Evolutionary conservation across 176 grass and related monocot genomes (phyloP).

Genomic region (Pontederia crassipes): DNA sequence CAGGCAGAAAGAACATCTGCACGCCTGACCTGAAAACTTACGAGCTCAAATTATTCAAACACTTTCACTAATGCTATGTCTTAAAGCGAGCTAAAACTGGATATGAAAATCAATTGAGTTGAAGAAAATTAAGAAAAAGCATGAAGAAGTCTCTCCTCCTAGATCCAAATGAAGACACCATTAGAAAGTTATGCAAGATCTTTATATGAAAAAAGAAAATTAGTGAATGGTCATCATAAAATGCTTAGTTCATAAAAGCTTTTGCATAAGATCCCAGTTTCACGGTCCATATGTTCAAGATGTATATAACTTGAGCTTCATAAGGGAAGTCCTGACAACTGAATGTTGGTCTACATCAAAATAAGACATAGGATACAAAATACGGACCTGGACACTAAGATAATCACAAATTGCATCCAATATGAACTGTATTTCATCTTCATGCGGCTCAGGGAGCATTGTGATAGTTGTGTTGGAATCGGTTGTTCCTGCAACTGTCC

Average conservation of each 20-base stretch:
- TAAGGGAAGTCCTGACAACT: neutral
- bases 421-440: conserved; percentile 99
- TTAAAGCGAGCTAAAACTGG: neutral
- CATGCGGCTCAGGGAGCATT: conserved; percentile 96
- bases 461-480: conserved; percentile 73
- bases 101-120: neutral
- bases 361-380: conserved; percentile 3
- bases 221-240: too few species aligned
- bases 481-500: conserved; percentile 74
- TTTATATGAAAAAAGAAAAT: too few species aligned
- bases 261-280: too few species aligned
- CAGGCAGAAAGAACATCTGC: conserved; percentile 94
- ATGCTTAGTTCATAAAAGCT: too few species aligned
- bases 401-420: conserved; percentile 91
- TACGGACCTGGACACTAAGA: conserved; percentile 83
- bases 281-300: too few species aligned
- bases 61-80: neutral
- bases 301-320: too few species aligned
- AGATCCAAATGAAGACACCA: too few species aligned
- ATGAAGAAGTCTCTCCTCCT: too few species aligned
- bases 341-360: conserved; percentile 2
- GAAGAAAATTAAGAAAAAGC: too few species aligned
- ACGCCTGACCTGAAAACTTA: conserved; percentile 69
- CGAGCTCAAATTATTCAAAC: conserved; percentile 1
- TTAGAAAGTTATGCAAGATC: too few species aligned